Evolutionary conservation across 2,329 filamentous ascomycete species (phyloP).

Genomic region (Cytospora schulzeri): DNA sequence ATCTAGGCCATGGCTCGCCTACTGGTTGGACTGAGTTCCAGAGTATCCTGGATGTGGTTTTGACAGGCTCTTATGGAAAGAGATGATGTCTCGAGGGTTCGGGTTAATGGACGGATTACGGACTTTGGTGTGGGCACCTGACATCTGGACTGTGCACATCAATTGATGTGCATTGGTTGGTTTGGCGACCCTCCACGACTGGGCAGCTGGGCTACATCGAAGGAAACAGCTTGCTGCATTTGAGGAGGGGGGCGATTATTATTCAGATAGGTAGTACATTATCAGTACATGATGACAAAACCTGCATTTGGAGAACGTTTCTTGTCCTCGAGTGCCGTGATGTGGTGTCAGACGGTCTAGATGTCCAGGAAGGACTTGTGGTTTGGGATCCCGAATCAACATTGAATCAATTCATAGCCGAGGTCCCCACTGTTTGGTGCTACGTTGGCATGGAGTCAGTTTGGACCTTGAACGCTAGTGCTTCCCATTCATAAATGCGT

Average conservation of each 20-base stretch:
- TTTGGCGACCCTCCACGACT: background rate
- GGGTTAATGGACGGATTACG: background rate
- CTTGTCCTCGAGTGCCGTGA: too few species aligned
- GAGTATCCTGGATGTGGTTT: too few species aligned
- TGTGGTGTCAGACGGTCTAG: too few species aligned
- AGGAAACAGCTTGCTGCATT: background rate
- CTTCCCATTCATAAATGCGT: background rate
- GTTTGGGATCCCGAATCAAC: too few species aligned
- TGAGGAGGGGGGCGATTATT: background rate
- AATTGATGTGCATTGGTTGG: too few species aligned
- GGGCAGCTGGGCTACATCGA: background rate
- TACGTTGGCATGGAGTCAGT: background rate
- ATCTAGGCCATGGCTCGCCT: background rate
- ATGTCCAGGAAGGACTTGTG: too few species aligned
- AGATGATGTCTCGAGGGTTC: background rate
- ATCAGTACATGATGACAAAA: background rate
- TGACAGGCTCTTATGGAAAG: background rate
- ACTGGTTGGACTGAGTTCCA: background rate
- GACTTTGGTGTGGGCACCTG: background rate
- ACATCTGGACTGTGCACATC: background rate
- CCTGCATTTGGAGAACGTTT: too few species aligned
- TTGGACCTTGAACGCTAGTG: background rate
- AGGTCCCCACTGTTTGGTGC: background rate
- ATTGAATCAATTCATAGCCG: too few species aligned
- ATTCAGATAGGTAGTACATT: background rate